Base-by-base conservation (phyloP, 2,329 filamentous ascomycete species). In the Periconia macrospinosa region DNA sequence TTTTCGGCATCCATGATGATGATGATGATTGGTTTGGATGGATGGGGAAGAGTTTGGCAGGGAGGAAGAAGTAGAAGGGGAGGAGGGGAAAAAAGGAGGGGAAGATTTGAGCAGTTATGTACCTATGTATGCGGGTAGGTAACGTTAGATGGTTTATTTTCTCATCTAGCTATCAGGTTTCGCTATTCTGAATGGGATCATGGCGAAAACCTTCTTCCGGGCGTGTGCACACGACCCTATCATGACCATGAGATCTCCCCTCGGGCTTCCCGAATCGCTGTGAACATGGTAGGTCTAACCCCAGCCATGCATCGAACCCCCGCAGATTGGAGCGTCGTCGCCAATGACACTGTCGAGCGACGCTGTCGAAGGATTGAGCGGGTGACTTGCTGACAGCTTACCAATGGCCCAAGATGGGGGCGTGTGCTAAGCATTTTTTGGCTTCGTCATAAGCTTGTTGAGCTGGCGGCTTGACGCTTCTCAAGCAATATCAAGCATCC, bases 1-100 rank as follows among this genome's bases (percentile, higher is more conserved):
- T 69, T 67, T 37, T 65, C 59, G 45, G 60, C 45, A 15, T 61
- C 57, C 46, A 48, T 48, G 46, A 68, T 70, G 10, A n/a, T n/a
- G n/a, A n/a, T n/a, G n/a, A n/a, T n/a, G n/a, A n/a, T n/a, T n/a
- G n/a, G n/a, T n/a, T n/a, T n/a, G n/a, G n/a, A n/a, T n/a, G n/a
- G n/a, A n/a, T n/a, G n/a, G n/a, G n/a, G n/a, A n/a, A 19, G 15
- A 17, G 33, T 13, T n/a, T 37, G 15, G 33, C 5, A 37, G 11
- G 11, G 33, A n/a, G 11, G 33, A 37, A 13, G 33, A 10, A 37
- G 33, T 6, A 13, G 11, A n/a, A 37, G 15, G 11, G 11, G 33
- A 13, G 33, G 33, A n/a, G 11, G 33, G 11, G 33, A 37, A 14
- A n/a, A n/a, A n/a, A n/a, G n/a, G n/a, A n/a, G n/a, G 33, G 33